Percentiles rank a stretch among this genome's conserved stretches.
Evolutionary conservation across 495 filamentous ascomycete genomes (phyloP).

Genomic region (Aspergillus affinis): DNA sequence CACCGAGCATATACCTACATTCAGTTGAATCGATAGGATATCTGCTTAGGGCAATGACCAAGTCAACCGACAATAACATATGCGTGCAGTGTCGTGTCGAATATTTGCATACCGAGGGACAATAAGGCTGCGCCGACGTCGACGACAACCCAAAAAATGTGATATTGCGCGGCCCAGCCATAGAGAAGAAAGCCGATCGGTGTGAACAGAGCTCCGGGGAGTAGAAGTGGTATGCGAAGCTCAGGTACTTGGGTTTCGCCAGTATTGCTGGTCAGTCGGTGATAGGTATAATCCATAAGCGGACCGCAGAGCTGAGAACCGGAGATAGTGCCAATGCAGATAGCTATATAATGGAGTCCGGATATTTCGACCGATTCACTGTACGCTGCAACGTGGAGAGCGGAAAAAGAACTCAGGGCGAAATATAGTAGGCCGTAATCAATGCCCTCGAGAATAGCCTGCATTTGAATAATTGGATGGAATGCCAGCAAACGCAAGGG

Average conservation of each 20-base stretch:
- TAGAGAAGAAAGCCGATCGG: background rate
- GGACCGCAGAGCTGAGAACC: constrained; percentile 55
- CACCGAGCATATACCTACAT: too few species aligned
- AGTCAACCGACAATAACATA: too few species aligned
- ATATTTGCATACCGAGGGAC: constrained; percentile 11
- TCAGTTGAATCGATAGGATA: too few species aligned
- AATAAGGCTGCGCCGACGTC: background rate
- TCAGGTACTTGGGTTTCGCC: background rate
- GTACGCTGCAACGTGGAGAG: constrained; percentile 55
- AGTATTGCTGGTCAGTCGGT: constrained; percentile 38
- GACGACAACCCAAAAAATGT: background rate
- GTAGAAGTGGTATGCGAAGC: background rate
- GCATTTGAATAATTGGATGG: constrained; percentile 53
- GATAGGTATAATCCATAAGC: constrained; percentile 57
- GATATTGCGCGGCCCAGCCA: background rate
- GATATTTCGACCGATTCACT: constrained; percentile 51
- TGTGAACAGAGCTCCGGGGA: background rate
- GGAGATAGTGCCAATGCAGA: constrained; percentile 58
- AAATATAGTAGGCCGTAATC: constrained; percentile 68
- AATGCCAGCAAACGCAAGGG: constrained; percentile 50
- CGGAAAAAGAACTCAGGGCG: constrained; percentile 60
- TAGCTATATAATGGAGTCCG: constrained; percentile 61
- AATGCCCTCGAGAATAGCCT: constrained; percentile 56
- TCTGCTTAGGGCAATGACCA: too few species aligned
- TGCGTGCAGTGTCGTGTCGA: constrained; percentile 17